These are phyloP conservation scores for Luzula sylvatica DNA, from an alignment of 176 grass and related monocot species.

Conservation along the genomic window DNA sequence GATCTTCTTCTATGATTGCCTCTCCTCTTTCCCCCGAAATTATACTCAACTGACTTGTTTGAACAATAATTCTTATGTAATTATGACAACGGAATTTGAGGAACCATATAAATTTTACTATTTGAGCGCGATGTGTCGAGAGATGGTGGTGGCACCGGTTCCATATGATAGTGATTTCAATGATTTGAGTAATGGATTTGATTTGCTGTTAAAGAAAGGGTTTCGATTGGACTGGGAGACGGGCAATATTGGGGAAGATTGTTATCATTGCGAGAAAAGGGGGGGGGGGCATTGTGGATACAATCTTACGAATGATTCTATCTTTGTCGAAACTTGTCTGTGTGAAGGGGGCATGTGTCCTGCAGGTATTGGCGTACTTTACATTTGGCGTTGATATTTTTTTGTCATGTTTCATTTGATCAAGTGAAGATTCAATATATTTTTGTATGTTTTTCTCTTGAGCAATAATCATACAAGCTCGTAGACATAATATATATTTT, in stretches of 20 bases:
- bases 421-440: too few species aligned
- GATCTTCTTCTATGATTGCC: constrained; percentile 31
- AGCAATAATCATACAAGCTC: too few species aligned
- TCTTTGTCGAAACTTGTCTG: constrained; percentile 18
- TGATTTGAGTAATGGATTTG: background rate
- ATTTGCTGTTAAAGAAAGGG: constrained; percentile 7
- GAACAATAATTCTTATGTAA: background rate
- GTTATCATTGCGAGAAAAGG: background rate
- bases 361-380: too few species aligned
- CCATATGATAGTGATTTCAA: background rate
- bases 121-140: background rate
- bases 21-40: constrained; percentile 16
- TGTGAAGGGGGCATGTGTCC: constrained; percentile 3
- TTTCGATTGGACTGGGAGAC: constrained; percentile 38
- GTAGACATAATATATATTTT: too few species aligned
- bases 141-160: constrained; percentile 17
- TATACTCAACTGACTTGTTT: background rate
- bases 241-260: background rate
- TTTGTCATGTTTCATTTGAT: too few species aligned
- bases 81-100: background rate
- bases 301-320: background rate
- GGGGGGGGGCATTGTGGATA: constrained; percentile 41
- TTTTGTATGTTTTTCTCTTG: too few species aligned
- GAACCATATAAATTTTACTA: background rate
- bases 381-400: too few species aligned